Base-by-base conservation (phyloP, 495 filamentous ascomycete species). In the Cercophora samala region DNA sequence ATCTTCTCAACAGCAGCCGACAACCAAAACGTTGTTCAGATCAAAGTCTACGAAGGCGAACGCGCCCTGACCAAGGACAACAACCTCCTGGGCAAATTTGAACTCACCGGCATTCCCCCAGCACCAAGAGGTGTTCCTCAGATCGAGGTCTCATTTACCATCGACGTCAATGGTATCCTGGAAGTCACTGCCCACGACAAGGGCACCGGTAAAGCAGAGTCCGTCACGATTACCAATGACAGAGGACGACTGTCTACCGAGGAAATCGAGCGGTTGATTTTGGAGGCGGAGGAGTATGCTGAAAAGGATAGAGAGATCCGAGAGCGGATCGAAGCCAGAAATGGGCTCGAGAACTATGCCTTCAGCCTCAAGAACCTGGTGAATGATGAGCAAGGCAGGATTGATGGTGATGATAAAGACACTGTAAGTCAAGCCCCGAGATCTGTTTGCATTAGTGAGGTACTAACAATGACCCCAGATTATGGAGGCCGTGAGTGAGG, bases 301-400 rank as follows among this genome's bases (percentile, higher is more conserved):
- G 93, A 93, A 76, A 91, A 97, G 80, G 95, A 99, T 84, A 93
- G 94, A 84, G 93, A 91, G 62, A 91, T 90, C 67, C 86, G 90
- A 71, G 88, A 87, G 78, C 91, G 91, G 77, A 93, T 97, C 74
- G 87, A 91, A 79, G 92, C 93, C 69, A 93, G 96, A 89, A 98
- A 98, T 86, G 91, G 88, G 63, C 91, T 99, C 52, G 95, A 99
- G 86, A 96, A 91, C 61, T 97, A 97, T 83, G 92, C 92, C 68
- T 99, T 93, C 83, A 91, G 90, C 62, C 89, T 97, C 74, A 97
- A 96, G 88, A 96, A 94, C 86, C 93, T 97, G 83, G 87, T 91
- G 77, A 91, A 91, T 73, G 92, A 97, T 68, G 88, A 93, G 75
- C 90, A 94, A 56, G 93, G 93, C 77, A 92, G 93, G 87, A 92